Conservation (phyloP, 176 grass and related monocot species). For the barley (Hordeum vulgare) region DNA sequence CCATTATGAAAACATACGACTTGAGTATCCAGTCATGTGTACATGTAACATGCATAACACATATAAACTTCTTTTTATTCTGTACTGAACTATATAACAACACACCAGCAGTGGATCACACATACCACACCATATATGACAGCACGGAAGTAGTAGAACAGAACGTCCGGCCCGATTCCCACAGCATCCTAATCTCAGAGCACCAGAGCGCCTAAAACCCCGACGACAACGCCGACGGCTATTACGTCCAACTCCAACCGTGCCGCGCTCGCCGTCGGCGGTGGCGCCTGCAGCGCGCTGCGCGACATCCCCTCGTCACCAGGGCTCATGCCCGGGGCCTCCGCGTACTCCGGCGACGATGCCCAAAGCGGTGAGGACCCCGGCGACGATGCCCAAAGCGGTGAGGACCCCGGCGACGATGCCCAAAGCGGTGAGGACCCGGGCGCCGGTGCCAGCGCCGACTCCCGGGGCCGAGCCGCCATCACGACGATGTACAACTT, state of each 20-base stretch:
- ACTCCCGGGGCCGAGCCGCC: constrained; percentile 13
- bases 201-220: constrained; percentile 16
- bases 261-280: constrained; percentile 14
- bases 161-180: background rate
- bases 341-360: constrained; percentile 15
- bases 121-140: background rate
- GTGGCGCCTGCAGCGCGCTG: constrained; percentile 18
- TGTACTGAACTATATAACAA: background rate
- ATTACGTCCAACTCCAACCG: background rate
- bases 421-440: background rate
- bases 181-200: constrained; percentile 7
- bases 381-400: no score
- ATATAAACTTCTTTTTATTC: background rate
- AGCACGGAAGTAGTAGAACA: background rate
- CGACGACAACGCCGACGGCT: background rate
- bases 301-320: background rate
- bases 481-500: constrained; percentile 72
- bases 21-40: background rate
- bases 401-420: no score
- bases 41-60: background rate
- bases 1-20: background rate
- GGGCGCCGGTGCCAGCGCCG: constrained; percentile 5
- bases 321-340: background rate
- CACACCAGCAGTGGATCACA: background rate
- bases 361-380: background rate